Conservation (phyloP, 345 rosid species). For the Rhizophora mangle region DNA sequence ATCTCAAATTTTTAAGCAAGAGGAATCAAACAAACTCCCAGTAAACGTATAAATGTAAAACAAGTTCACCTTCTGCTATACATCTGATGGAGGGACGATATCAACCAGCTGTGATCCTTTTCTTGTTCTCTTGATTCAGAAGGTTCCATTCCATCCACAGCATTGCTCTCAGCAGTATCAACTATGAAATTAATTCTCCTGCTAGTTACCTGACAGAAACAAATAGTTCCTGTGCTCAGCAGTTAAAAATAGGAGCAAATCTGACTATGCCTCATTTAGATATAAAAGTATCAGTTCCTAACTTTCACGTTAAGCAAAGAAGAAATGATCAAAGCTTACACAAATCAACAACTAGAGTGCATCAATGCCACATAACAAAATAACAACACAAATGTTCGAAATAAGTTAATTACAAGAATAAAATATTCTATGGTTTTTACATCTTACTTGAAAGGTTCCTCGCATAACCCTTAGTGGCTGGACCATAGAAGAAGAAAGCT, state of each 20-base stretch:
- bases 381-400: no score
- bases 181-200: conserved; percentile 88
- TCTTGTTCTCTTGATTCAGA: conserved; percentile 51
- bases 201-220: conserved; percentile 66
- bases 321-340: conserved; percentile 3
- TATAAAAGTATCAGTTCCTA: neutral
- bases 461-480: conserved; percentile 74
- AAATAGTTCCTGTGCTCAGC: conserved; percentile 4
- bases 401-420: neutral
- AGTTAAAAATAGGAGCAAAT: neutral
- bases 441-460: conserved; percentile 93
- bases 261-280: neutral
- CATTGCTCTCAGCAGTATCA: conserved; percentile 50
- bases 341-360: no score
- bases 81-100: conserved; percentile 88
- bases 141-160: conserved; percentile 40
- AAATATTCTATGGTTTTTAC: neutral
- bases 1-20: neutral
- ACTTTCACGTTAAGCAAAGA: conserved; percentile 8
- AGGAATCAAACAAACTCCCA: neutral
- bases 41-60: neutral
- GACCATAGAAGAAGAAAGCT: conserved; percentile 93
- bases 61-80: conserved; percentile 79
- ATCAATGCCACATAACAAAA: no score
- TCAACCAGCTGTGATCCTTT: conserved; percentile 84